Percentiles rank a stretch among this genome's conserved stretches.
These are phyloP conservation scores for Fusarium tuaranense DNA, from an alignment of 2,329 filamentous ascomycete species.

Conservation along the genomic window DNA sequence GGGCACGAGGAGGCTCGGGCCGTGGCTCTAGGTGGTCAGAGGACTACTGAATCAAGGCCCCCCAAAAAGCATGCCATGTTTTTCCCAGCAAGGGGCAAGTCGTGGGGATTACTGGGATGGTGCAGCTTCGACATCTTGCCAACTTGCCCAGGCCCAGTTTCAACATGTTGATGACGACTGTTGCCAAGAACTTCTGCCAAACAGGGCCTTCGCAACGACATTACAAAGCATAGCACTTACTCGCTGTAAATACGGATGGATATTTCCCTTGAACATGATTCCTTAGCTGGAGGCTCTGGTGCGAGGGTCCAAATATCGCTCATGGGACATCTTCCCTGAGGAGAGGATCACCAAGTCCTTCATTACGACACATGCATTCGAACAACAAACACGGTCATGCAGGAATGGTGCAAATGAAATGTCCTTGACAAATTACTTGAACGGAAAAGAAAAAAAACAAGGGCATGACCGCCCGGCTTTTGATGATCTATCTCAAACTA, in stretches of 20 bases:
- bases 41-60: background rate
- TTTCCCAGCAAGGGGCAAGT: background rate
- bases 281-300: background rate
- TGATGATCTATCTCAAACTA: constrained; percentile 30
- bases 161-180: background rate
- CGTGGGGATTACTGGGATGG: background rate
- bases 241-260: background rate
- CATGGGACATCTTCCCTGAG: background rate
- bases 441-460: constrained; percentile 12
- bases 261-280: background rate
- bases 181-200: background rate
- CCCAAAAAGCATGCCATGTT: background rate
- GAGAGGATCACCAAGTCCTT: background rate
- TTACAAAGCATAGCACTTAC: background rate
- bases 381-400: background rate
- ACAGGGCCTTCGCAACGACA: background rate
- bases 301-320: background rate
- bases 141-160: background rate
- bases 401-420: background rate
- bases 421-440: background rate
- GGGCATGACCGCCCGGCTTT: constrained; percentile 28
- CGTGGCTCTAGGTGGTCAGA: background rate
- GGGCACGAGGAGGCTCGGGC: background rate
- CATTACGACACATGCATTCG: background rate
- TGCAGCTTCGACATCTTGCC: background rate